A percentile compares a stretch with the other conserved stretches of the same genome.
phyloP scores from a whole-genome alignment of 148 eudicot genomes.

The Rhododendron molle region DNA sequence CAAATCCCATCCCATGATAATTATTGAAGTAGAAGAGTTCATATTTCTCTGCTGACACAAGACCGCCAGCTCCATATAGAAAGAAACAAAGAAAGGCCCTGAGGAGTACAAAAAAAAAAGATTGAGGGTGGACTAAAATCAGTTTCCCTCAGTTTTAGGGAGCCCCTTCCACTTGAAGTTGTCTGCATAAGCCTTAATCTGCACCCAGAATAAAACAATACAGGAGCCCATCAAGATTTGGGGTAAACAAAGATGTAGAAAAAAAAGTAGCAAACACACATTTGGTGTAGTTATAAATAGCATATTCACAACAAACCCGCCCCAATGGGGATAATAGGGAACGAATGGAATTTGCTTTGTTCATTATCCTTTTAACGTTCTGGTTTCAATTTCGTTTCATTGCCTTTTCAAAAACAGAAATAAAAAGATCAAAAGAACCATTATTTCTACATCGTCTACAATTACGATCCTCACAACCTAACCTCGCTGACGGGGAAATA shows the following conservation, averaged over 20 bases:
- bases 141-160: slow-evolving; percentile 23
- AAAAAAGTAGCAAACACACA: neutral
- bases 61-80: neutral
- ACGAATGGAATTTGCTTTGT: neutral
- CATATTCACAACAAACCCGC: neutral
- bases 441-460: neutral
- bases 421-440: neutral
- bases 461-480: neutral
- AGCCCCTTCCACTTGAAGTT: slow-evolving; percentile 69
- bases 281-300: neutral
- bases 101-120: neutral
- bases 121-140: neutral
- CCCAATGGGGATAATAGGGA: neutral
- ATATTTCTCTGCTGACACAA: neutral
- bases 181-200: slow-evolving; percentile 56
- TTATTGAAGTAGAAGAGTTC: slow-evolving; percentile 19
- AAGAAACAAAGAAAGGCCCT: neutral
- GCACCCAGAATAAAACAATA: slow-evolving; percentile 8
- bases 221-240: neutral
- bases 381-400: neutral
- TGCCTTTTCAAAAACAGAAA: neutral
- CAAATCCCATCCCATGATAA: neutral
- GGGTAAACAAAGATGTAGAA: neutral
- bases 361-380: neutral
- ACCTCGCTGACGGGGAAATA: neutral